Conservation (phyloP, 1,284 basidiomycete species). For the Pseudozyma flocculosa region DNA sequence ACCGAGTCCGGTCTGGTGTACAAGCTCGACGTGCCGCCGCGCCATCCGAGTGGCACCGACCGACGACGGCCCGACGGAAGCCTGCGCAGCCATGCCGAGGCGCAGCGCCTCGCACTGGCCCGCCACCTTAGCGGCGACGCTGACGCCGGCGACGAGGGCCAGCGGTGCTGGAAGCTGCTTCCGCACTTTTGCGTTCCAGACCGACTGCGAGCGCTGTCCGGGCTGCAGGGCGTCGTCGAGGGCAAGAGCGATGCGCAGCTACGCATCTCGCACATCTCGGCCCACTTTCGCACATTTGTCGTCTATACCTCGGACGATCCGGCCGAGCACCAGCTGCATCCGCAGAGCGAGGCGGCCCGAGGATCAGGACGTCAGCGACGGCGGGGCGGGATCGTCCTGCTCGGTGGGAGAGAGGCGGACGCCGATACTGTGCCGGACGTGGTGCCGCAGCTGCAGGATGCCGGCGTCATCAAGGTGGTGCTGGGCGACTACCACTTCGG, state of each 20-base stretch:
- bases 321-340: slow-evolving; percentile 59
- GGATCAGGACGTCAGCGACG: background rate
- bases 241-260: too few relatives aligned
- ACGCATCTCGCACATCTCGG: slow-evolving; percentile 69
- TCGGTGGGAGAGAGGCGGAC: slow-evolving; percentile 27
- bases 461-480: slow-evolving; percentile 75
- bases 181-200: slow-evolving; percentile 12
- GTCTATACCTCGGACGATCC: slow-evolving; percentile 60
- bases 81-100: background rate
- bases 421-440: slow-evolving; percentile 63
- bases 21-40: slow-evolving; percentile 15
- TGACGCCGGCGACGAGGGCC: too few relatives aligned
- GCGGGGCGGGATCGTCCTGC: slow-evolving; percentile 33
- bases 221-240: too few relatives aligned
- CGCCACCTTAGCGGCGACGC: too few relatives aligned
- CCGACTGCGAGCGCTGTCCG: background rate
- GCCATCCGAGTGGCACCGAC: background rate
- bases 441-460: slow-evolving; percentile 71
- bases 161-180: slow-evolving; percentile 66
- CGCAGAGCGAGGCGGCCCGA: slow-evolving; percentile 63
- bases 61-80: too few relatives aligned
- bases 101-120: slow-evolving; percentile 4
- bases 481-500: slow-evolving; percentile 87
- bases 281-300: slow-evolving; percentile 75
- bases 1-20: slow-evolving; percentile 25